Base-by-base conservation (phyloP, 148 eudicot species). In the Fagopyrum homotropicum region DNA sequence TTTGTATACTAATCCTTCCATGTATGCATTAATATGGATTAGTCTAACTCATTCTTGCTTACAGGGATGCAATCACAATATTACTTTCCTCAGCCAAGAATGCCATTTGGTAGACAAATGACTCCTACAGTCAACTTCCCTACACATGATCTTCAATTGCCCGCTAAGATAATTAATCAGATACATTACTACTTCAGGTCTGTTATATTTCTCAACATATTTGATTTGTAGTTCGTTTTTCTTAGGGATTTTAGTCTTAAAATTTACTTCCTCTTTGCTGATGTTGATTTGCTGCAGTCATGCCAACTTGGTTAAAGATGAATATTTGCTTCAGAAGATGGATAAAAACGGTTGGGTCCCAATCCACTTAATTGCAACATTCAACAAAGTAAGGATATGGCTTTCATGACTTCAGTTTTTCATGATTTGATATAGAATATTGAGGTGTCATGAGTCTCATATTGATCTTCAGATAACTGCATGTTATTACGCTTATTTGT, bases 171-270 rank as follows among this genome's bases (percentile, higher is more conserved):
- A 82, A 74, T 88, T 74, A 89, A 54, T 30, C 98, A 93, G 80
- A 88, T 93, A 54, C 87, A 93, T 56, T 93, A 89, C 60, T 93
- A 93, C 80, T 93, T 93, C 83, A 93, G 98, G 97, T 93, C 82
- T 49, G 15, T 8, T 49, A 49, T 10, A 49, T 8, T 49, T 35
- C 40, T 35, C 40, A 49, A 49, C 52, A 49, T 49, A 49, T 49
- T 49, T 9, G 52, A 49, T 12, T 49, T 49, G 12, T 8, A 2
- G 6, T 2, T 49, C 12, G 9, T 9, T 6, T 49, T 49, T 8
- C 9, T 9, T 49, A 49, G 52, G 52, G 6, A 8, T 49, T 49
- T 49, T 35, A 35, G 52, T 7, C 52, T 7, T 48, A 4, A 11
- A 48, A 48, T 48, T 48, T 48, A 48, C 51, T 48, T 48, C 10